A percentile compares a stretch with the other conserved stretches of the same genome.
Conservation (phyloP, 1,284 basidiomycete genomes). For the Apiotrichum mycotoxinovorans region DNA sequence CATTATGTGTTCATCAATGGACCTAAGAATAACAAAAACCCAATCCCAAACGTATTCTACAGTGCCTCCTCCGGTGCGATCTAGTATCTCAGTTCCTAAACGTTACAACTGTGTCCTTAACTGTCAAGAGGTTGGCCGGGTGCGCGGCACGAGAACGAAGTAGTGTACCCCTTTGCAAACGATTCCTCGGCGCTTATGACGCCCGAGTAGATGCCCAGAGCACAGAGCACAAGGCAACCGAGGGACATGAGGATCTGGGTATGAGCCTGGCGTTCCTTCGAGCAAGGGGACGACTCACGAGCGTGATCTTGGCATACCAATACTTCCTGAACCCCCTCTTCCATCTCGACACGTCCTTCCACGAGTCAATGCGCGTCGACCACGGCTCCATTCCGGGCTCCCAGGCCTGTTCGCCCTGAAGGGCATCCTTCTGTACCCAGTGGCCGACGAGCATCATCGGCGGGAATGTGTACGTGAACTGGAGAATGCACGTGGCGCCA, state of each 20-base stretch:
- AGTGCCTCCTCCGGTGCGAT: too few species aligned
- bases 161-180: slow-evolving; percentile 7
- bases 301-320: slow-evolving; percentile 16
- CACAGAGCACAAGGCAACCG: slow-evolving; percentile 9
- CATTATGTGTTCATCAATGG: too few species aligned
- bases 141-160: slow-evolving; percentile 18
- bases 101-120: not conserved
- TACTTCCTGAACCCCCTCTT: slow-evolving; percentile 18
- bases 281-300: slow-evolving; percentile 2
- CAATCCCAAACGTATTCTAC: too few species aligned
- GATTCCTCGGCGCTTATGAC: slow-evolving; percentile 6
- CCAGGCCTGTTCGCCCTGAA: slow-evolving; percentile 13
- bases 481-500: slow-evolving; percentile 43
- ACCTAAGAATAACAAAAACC: too few species aligned
- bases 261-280: not conserved
- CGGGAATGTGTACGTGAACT: slow-evolving; percentile 22
- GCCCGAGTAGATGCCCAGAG: slow-evolving; percentile 18
- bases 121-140: slow-evolving; percentile 15
- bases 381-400: slow-evolving; percentile 16
- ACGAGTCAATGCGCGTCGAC: slow-evolving; percentile 18
- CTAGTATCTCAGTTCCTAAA: too few species aligned
- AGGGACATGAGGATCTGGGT: slow-evolving; percentile 6
- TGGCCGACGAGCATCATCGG: slow-evolving; percentile 15
- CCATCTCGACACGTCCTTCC: slow-evolving; percentile 16
- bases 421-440: slow-evolving; percentile 23